A percentile compares a stretch with the other conserved stretches of the same genome.
phyloP scores from a whole-genome alignment of 1,284 basidiomycete species.

The Hymenochaete sp. region DNA sequence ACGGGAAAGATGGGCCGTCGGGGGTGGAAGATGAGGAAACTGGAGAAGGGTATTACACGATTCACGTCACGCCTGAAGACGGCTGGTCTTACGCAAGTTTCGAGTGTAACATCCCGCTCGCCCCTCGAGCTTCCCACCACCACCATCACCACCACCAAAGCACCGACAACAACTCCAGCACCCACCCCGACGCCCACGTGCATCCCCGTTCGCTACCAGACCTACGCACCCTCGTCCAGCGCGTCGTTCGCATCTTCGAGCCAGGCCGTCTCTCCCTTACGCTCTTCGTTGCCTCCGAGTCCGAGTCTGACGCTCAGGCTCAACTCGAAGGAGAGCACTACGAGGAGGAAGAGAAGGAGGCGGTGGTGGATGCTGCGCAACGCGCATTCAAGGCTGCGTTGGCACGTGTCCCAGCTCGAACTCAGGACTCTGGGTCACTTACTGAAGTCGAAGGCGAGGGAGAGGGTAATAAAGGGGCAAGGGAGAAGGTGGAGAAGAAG shows the following conservation, averaged over 20 bases:
- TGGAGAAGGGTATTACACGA: constrained; percentile 92
- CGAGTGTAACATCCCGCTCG: constrained; percentile 93
- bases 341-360: constrained; percentile 44
- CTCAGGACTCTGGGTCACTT: background rate
- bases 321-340: background rate
- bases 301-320: constrained; percentile 33
- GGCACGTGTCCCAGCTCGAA: constrained; percentile 22
- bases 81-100: constrained; percentile 98
- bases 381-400: constrained; percentile 59
- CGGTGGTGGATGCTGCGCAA: constrained; percentile 57
- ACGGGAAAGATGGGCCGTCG: background rate
- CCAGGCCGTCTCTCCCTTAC: constrained; percentile 85
- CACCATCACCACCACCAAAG: too few species aligned
- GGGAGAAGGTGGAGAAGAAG: constrained; percentile 3
- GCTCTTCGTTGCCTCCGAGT: constrained; percentile 76
- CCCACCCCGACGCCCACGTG: constrained; percentile 20
- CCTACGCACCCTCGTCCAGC: constrained; percentile 72
- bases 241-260: constrained; percentile 89
- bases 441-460: constrained; percentile 16
- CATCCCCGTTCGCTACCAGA: constrained; percentile 50
- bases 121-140: too few species aligned
- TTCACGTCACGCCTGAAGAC: constrained; percentile 97
- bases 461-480: constrained; percentile 16
- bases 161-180: too few species aligned
- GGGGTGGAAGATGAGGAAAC: constrained; percentile 15